Evolutionary conservation across 371 early-diverging fungal species (phyloP).

Genomic region (Cokeromyces recurvatus): DNA sequence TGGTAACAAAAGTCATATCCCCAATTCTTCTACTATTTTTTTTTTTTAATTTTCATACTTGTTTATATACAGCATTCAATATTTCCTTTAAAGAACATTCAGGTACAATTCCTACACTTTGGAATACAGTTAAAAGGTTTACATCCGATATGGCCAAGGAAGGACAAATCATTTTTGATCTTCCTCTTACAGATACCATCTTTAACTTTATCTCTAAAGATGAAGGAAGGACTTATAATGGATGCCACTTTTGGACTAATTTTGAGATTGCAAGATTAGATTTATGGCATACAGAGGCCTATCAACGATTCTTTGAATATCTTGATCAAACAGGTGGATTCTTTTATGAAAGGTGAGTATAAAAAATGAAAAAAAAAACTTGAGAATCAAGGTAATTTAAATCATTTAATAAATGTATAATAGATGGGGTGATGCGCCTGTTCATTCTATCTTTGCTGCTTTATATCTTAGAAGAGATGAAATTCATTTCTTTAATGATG

Average conservation of each 20-base stretch:
- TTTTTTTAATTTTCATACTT: not conserved
- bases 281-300: conserved; percentile 66
- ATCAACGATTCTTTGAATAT: conserved; percentile 50
- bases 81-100: conserved; percentile 70
- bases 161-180: conserved; percentile 21
- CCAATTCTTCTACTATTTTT: too few species aligned
- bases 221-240: conserved; percentile 41
- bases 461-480: conserved; percentile 61
- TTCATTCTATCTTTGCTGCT: conserved; percentile 82
- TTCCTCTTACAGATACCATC: conserved; percentile 15
- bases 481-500: conserved; percentile 87
- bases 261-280: conserved; percentile 89
- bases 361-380: not conserved
- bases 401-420: too few species aligned
- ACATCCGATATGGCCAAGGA: conserved; percentile 11
- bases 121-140: conserved; percentile 49
- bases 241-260: conserved; percentile 89
- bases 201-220: conserved; percentile 23
- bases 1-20: conserved; percentile 30
- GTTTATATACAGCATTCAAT: conserved; percentile 35
- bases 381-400: not conserved
- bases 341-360: conserved; percentile 32
- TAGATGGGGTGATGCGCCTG: conserved; percentile 94
- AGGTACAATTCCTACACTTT: conserved; percentile 72
- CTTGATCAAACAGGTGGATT: conserved; percentile 67